Evolutionary conservation across 192 early-diverging fungal genomes (phyloP).

Genomic region (Dimargaris verticillata): DNA sequence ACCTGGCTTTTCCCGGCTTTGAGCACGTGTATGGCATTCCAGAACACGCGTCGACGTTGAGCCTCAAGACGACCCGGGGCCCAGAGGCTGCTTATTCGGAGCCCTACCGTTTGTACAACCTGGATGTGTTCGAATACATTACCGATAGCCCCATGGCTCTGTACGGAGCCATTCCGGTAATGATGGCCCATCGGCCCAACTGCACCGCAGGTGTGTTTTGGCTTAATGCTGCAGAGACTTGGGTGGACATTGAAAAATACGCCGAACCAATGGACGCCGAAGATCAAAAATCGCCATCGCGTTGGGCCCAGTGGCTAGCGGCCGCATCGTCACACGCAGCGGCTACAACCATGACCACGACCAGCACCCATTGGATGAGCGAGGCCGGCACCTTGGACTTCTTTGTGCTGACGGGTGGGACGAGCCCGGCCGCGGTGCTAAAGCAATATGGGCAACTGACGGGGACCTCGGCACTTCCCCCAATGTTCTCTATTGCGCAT

Average conservation of each 20-base stretch:
- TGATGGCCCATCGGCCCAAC: constrained; percentile 73
- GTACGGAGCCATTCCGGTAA: constrained; percentile 88
- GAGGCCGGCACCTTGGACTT: constrained; percentile 85
- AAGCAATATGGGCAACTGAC: constrained; percentile 59
- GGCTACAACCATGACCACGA: constrained; percentile 15
- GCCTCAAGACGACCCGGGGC: constrained; percentile 72
- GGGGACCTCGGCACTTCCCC: constrained; percentile 70
- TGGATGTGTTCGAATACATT: constrained; percentile 97
- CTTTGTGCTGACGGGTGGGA: constrained; percentile 63
- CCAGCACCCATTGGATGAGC: constrained; percentile 77
- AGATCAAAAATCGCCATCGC: background rate
- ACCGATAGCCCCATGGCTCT: constrained; percentile 91
- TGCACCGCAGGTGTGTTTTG: constrained; percentile 66
- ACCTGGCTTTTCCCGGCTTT: constrained; percentile 75
- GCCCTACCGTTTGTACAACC: constrained; percentile 92
- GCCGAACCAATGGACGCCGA: constrained; percentile 14
- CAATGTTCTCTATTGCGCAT: constrained; percentile 77
- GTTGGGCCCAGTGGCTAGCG: background rate
- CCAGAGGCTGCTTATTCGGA: constrained; percentile 61
- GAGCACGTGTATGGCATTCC: constrained; percentile 90
- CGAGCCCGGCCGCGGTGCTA: constrained; percentile 45
- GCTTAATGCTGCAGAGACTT: constrained; percentile 93
- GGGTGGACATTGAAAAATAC: constrained; percentile 83
- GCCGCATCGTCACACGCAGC: background rate
- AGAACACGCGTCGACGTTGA: constrained; percentile 76